Percentiles rank a stretch among this genome's conserved stretches.
These are phyloP conservation scores for Sphagnum tenellum DNA, from an alignment of 225 moss, liverwort and hornwort genomes.

Conservation along the genomic window DNA sequence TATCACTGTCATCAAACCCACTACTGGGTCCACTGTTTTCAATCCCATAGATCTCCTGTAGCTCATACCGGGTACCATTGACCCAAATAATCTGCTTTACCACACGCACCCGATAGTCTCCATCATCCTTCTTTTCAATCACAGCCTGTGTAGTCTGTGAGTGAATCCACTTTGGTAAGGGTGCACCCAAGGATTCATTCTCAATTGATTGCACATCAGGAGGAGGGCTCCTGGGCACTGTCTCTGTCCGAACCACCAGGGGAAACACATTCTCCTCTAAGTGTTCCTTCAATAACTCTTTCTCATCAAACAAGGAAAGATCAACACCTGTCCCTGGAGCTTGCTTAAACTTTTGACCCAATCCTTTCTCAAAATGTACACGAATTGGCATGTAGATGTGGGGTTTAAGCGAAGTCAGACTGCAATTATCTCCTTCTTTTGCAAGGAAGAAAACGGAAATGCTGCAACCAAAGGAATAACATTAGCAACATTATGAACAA, in stretches of 20 bases:
- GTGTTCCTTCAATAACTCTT: conserved; percentile 50
- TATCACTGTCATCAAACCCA: conserved; percentile 64
- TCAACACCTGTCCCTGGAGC: conserved; percentile 77
- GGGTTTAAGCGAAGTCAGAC: conserved; percentile 57
- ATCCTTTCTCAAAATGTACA: conserved; percentile 62
- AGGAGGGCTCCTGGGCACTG: conserved; percentile 51
- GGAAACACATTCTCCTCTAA: conserved; percentile 43
- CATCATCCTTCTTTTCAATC: conserved; percentile 76
- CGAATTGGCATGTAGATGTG: conserved; percentile 42
- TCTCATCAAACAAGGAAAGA: conserved; percentile 67
- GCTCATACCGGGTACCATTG: conserved; percentile 70
- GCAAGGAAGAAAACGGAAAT: conserved; percentile 80
- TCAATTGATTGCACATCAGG: conserved; percentile 25
- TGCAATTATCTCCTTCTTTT: conserved; percentile 53
- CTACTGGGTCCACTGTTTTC: conserved; percentile 58
- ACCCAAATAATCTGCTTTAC: conserved; percentile 90
- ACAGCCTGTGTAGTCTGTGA: conserved; percentile 85
- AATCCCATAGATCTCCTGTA: conserved; percentile 94
- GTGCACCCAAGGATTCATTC: conserved; percentile 39
- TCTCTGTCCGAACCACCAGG: conserved; percentile 80
- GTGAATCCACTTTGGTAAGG: conserved; percentile 68
- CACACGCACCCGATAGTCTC: conserved; percentile 60
- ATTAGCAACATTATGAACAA: too few species aligned
- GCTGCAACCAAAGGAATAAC: conserved; percentile 29
- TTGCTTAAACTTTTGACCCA: conserved; percentile 77